These are phyloP conservation scores for Phytophthora brassicae DNA, from an alignment of 352 stramenopile species.

Conservation along the genomic window DNA sequence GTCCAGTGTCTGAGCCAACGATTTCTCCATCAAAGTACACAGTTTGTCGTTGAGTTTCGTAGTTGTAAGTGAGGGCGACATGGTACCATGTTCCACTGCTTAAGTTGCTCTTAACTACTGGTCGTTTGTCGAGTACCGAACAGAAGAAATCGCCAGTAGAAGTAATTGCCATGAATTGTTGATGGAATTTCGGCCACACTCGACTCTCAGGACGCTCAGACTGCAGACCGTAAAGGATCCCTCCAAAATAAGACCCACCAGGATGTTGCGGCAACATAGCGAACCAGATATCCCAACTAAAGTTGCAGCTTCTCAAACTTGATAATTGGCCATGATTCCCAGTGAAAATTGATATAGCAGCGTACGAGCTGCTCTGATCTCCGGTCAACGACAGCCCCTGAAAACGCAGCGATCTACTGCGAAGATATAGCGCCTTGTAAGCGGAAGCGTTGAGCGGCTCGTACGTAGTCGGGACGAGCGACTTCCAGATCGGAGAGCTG, in stretches of 20 bases:
- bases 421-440: slow-evolving; percentile 7
- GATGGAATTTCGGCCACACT: slow-evolving; percentile 30
- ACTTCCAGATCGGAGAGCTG: slow-evolving; percentile 2
- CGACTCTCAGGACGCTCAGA: slow-evolving; percentile 15
- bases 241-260: slow-evolving; percentile 15
- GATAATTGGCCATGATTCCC: not conserved
- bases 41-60: slow-evolving; percentile 3
- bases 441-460: not conserved
- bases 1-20: not conserved
- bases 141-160: slow-evolving; percentile 30
- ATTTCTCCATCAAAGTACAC: slow-evolving; percentile 37
- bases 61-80: slow-evolving; percentile 33
- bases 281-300: slow-evolving; percentile 33
- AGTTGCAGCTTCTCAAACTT: not conserved
- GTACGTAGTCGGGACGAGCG: not conserved
- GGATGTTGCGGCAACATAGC: slow-evolving; percentile 17
- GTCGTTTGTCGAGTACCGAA: slow-evolving; percentile 31
- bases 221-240: slow-evolving; percentile 33
- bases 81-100: slow-evolving; percentile 38
- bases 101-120: slow-evolving; percentile 24
- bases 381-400: too few relatives aligned
- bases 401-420: slow-evolving; percentile 8
- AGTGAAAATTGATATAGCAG: not conserved
- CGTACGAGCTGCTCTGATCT: not conserved
- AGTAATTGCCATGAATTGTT: slow-evolving; percentile 37